Conservation (phyloP, 2,329 filamentous ascomycete species). For the Ceratocystis variospora region DNA sequence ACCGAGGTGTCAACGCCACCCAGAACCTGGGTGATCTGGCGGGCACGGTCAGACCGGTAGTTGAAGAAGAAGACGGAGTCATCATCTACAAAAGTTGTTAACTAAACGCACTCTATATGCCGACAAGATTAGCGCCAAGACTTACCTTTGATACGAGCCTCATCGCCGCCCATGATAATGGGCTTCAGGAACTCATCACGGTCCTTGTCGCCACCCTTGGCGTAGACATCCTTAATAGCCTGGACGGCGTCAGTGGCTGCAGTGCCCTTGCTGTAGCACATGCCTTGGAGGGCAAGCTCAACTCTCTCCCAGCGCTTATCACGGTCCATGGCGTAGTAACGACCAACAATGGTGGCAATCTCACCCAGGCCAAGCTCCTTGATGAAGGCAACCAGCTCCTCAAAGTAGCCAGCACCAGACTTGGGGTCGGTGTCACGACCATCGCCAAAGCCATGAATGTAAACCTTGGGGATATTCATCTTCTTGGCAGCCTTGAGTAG, state of each 20-base stretch:
- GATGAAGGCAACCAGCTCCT: constrained; percentile 65
- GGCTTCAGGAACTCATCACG: constrained; percentile 97
- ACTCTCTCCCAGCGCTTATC: constrained; percentile 98
- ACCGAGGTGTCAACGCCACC: constrained; percentile 87
- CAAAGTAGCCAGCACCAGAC: constrained; percentile 75
- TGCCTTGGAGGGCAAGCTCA: constrained; percentile 75
- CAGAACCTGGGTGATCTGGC: constrained; percentile 88
- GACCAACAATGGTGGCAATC: constrained; percentile 82
- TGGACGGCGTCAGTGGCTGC: constrained; percentile 69
- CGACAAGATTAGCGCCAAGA: not conserved
- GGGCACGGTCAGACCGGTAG: constrained; percentile 95
- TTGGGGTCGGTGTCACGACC: constrained; percentile 97
- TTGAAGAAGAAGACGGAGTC: constrained; percentile 99
- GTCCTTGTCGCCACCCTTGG: constrained; percentile 52
- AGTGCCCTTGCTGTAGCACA: constrained; percentile 79
- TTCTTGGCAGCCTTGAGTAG: constrained; percentile 84
- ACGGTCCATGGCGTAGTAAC: constrained; percentile 98
- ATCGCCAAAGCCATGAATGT: constrained; percentile 98
- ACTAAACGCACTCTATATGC: not conserved
- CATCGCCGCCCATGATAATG: constrained; percentile 82
- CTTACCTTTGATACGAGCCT: constrained; percentile 69
- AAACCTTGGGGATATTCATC: constrained; percentile 75
- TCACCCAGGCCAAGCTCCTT: constrained; percentile 78
- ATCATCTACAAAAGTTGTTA: constrained; percentile 43
- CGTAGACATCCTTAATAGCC: constrained; percentile 78